These are phyloP conservation scores for Incumbomyces delicatus DNA, from an alignment of 2,329 filamentous ascomycete species.

Conservation along the genomic window DNA sequence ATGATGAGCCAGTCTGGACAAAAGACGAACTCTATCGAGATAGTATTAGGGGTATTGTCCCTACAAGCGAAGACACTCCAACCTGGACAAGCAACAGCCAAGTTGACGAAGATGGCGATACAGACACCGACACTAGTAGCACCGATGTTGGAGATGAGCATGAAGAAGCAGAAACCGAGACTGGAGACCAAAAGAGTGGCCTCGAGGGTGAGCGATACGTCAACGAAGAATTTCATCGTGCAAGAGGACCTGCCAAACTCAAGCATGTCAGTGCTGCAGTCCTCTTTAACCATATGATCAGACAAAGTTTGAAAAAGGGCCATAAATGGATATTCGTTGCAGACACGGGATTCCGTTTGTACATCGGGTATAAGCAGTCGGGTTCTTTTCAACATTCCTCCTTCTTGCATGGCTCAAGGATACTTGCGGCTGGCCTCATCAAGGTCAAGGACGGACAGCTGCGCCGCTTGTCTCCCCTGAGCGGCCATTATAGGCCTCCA, in stretches of 20 bases:
- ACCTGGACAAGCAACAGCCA: conserved; percentile 35
- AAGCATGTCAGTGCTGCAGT: conserved; percentile 61
- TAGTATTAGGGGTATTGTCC: conserved; percentile 64
- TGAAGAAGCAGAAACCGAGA: conserved; percentile 1
- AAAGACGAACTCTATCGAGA: conserved; percentile 47
- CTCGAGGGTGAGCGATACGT: conserved; percentile 56
- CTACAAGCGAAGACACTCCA: conserved; percentile 50
- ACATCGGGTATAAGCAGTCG: conserved; percentile 80
- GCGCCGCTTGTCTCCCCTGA: conserved; percentile 57
- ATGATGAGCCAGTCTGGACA: conserved; percentile 67
- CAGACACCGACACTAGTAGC: conserved; percentile 21
- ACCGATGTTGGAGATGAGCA: conserved; percentile 21
- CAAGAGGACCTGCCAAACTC: conserved; percentile 51
- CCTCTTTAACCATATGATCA: conserved; percentile 67
- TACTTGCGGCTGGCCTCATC: conserved; percentile 73
- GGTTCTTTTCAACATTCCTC: conserved; percentile 87
- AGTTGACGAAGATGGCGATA: conserved; percentile 16
- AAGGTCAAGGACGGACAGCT: conserved; percentile 74
- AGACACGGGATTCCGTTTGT: conserved; percentile 69
- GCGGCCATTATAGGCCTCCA: conserved; percentile 78
- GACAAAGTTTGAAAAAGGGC: conserved; percentile 63
- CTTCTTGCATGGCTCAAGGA: conserved; percentile 73
- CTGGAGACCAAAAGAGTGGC: conserved; percentile 6
- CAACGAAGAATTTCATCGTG: conserved; percentile 52
- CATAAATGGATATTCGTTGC: conserved; percentile 90